Evolutionary conservation across 352 stramenopile genomes (phyloP), one percentile per base, ranked within the genome.

Genomic region (Phytophthora syringae): DNA sequence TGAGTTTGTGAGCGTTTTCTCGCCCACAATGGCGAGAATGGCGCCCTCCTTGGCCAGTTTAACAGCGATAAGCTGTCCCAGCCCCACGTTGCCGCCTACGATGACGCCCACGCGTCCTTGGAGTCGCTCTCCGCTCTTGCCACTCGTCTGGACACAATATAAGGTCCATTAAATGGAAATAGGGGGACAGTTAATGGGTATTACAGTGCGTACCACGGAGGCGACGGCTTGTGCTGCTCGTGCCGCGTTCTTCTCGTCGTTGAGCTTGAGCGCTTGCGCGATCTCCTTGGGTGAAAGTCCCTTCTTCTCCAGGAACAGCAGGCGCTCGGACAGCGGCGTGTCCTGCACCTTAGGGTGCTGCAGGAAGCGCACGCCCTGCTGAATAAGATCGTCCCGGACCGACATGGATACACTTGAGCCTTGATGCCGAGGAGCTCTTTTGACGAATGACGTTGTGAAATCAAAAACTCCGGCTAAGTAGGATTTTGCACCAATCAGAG

Each of bases 301-400:
- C 60, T 92, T 93, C 71, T 92, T 92, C 71, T 91, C 82, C 16
- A 92, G 67, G 57, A 92, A 93, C 59, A 67, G 67, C 47, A 92
- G 69, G 6, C 83, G 77, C 63, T 92, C 80, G 1, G 84, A 91
- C 7, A 93, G 75, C 45, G 84, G 82, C 63, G 82, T 89, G 61
- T 89, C 76, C 66, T 92, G 84, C 51, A 93, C 84, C 45, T 88
- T 87, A 1, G 84, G 74, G 66, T 93, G 82, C 70, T 89, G 80
- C 67, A 93, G 62, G 63, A 93, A 93, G 54, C 84, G 84, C 70
- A 93, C 80, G 61, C 84, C 82, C 53, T 90, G 83, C 63, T 82
- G 63, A 42, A 93, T 72, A 22, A 91, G 72, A 18, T 91, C 81
- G 51, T 89, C 76, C 2, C 82, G 70, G 27, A 87, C 75, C 24